Conservation (phyloP, 305 asterid species). For the Solanum hybrid region DNA sequence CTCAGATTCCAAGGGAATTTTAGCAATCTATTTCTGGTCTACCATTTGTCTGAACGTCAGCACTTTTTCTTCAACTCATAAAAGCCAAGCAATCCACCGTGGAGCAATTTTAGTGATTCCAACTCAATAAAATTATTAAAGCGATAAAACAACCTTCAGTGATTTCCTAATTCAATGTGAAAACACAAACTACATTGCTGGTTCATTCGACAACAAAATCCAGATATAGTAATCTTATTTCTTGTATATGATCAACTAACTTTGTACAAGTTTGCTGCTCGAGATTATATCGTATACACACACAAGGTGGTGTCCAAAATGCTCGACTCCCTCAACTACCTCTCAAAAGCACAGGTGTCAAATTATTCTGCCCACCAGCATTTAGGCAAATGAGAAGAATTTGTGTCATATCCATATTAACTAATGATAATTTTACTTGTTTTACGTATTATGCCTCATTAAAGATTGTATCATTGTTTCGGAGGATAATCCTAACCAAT, state of each 20-base stretch:
- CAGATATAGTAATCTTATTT: not conserved
- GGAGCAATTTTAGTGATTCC: not conserved
- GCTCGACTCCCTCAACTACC: not conserved
- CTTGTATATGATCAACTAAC: not conserved
- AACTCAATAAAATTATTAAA: not conserved
- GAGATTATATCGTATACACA: not conserved
- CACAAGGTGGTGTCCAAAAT: not conserved
- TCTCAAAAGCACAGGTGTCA: not conserved
- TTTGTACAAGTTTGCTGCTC: not conserved
- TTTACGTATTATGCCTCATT: not conserved
- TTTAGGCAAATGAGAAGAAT: not conserved
- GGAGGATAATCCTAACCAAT: not conserved
- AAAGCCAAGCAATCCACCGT: not conserved
- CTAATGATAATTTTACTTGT: not conserved
- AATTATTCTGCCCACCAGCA: not conserved
- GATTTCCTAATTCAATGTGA: not conserved
- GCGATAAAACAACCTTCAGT: not conserved
- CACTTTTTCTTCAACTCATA: not conserved
- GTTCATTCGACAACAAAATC: not conserved
- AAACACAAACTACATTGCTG: not conserved
- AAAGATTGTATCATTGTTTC: not conserved
- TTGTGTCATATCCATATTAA: not conserved
- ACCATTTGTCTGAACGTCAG: not conserved
- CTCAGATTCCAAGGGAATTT: not conserved
- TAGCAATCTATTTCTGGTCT: constrained; percentile 1